Evolutionary conservation across 2,329 filamentous ascomycete species (phyloP).

Genomic region (Cladophialophora immunda): DNA sequence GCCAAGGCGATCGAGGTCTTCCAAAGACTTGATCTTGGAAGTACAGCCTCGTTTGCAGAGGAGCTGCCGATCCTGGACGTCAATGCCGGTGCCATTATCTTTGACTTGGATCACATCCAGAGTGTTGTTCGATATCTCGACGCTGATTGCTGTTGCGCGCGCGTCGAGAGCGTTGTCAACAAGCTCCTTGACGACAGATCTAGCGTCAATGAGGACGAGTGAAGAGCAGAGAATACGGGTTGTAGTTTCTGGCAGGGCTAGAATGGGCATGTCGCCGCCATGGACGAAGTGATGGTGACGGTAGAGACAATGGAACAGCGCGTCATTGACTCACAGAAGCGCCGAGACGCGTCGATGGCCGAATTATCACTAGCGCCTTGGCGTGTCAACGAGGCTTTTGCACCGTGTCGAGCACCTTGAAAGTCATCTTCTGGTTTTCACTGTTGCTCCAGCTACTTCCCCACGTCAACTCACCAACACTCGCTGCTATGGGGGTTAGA

Average conservation of each 20-base stretch:
- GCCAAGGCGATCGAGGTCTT: conserved; percentile 64
- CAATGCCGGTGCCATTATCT: conserved; percentile 71
- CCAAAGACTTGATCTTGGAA: conserved; percentile 68
- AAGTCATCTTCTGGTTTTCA: not conserved
- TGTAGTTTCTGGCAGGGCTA: conserved; percentile 51
- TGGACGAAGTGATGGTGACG: conserved; percentile 2
- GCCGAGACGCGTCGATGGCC: conserved; percentile 6
- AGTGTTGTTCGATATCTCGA: conserved; percentile 68
- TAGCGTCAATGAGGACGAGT: conserved; percentile 65
- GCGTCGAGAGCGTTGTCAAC: conserved; percentile 74
- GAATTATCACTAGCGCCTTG: not conserved
- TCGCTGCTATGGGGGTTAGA: not conserved
- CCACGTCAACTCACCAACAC: not conserved
- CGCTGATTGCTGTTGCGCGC: conserved; percentile 62
- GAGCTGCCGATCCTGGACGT: conserved; percentile 61
- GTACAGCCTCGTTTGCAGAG: conserved; percentile 68
- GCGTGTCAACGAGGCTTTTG: not conserved
- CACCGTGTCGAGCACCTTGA: not conserved
- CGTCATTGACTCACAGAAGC: not conserved
- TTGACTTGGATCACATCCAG: conserved; percentile 70
- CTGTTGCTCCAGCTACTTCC: not conserved
- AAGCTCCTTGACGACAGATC: conserved; percentile 70
- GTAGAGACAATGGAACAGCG: not conserved
- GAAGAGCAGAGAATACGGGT: conserved; percentile 64
- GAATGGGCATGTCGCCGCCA: conserved; percentile 54